Conservation (phyloP, 129 eudicot genomes). For the Chrysanthemum makinoi region DNA sequence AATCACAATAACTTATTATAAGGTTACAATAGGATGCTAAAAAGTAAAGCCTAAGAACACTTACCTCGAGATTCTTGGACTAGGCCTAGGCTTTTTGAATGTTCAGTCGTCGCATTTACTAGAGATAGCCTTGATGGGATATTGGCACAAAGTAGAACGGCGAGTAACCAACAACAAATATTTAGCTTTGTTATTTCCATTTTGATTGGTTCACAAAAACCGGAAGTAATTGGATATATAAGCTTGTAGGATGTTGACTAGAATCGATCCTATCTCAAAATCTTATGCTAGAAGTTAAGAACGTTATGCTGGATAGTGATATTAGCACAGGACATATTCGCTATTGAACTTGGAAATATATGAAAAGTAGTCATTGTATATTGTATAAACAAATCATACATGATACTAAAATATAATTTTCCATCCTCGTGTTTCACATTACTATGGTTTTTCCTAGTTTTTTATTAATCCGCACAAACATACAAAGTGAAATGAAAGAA, state of each 20-base stretch:
- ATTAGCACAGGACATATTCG: not conserved
- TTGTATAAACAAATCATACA: not conserved
- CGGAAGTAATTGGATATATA: conserved; percentile 22
- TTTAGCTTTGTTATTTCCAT: conserved; percentile 30
- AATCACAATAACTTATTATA: not conserved
- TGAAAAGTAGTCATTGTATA: not conserved
- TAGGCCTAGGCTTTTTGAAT: conserved; percentile 26
- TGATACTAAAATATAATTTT: too few relatives aligned
- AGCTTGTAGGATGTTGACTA: not conserved
- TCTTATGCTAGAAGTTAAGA: not conserved
- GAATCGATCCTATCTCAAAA: conserved; percentile 16
- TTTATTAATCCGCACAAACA: too few relatives aligned
- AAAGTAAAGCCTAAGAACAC: not conserved
- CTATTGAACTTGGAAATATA: not conserved
- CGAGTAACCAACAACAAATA: conserved; percentile 24
- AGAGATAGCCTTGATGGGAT: conserved; percentile 30
- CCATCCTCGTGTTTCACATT: too few relatives aligned
- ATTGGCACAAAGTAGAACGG: conserved; percentile 18
- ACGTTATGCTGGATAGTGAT: not conserved
- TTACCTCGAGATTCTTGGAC: conserved; percentile 32
- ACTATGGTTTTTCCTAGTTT: not conserved
- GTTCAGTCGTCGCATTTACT: not conserved
- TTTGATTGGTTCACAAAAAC: not conserved
- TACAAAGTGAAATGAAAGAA: not conserved
- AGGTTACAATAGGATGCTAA: not conserved